Base-by-base conservation (phyloP, 768 basidiomycete species). In the Phaeotremella fagi region DNA sequence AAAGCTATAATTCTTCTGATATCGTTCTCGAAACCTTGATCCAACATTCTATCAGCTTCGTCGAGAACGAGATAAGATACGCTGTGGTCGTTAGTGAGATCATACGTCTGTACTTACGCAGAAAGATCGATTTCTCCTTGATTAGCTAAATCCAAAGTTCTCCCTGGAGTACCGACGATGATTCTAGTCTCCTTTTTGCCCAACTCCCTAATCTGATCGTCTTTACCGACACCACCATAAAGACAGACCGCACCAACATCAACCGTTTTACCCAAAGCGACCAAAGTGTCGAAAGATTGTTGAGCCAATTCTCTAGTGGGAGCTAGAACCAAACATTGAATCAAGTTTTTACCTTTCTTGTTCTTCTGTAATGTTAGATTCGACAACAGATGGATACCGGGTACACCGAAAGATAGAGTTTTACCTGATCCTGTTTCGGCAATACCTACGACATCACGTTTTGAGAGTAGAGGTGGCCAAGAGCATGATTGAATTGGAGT, bases 21-120 rank as follows among this genome's bases (percentile, higher is more conserved):
- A 72, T 97, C 95, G 70, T 98, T 97, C 75, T 99, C 95, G 72
- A 99, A 99, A 0, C 94, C 95, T 70, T 87, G 90, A 71, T 98
- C 95, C 47, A 99, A 78, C 94, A 97, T 97, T 41, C 94, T 82
- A 75, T 98, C 94, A 3, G 95, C 95, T 76, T 99, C 95, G 67
- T 99, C 95, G 41, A 99, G 76, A 0, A 98, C 95, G 22, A 98
- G 79, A 77, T 94, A 98, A 37, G 83, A 79, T 14, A 98, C 90
- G 25, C 87, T 90, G 57, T 3, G 38, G 57, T 64, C 36, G 50
- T 38, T 27, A 42, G 45, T 16, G 24, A 16, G 14, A 31, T 6
- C 6, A 45, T 16, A 12, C 6, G 22, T 37, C 24, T 22, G 1
- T 22, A 78, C 85, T 60, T 60, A 87, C 85, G 79, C 75, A 64